Base-by-base conservation (phyloP, 2,329 filamentous ascomycete species). In the Aureobasidium vineae region DNA sequence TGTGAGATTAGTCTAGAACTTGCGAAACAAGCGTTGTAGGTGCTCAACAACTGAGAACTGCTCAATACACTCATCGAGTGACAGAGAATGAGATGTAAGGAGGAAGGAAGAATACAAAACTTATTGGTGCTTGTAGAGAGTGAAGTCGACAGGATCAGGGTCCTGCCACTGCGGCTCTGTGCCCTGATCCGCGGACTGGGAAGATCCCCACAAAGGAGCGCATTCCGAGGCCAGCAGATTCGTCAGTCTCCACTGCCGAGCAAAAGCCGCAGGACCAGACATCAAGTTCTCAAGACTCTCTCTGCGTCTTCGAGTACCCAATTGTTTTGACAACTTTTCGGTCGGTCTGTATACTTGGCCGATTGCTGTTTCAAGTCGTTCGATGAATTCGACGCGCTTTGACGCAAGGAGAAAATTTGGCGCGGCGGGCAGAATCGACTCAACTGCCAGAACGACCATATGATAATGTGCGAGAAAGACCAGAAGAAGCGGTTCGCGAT, bases 371-470 rank as follows among this genome's bases (percentile, higher is more conserved):
- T 56, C 61, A 23, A 63, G 43, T 50, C 33, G 47, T 53, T 65
- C 63, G 31, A 66, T 57, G 33, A 40, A 41, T 8, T 66, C 63
- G 4, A 59, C 63, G 26, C 63, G 40, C 33, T 59, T 59, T 33
- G 41, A 28, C 5, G 43, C 21, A n/a, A 53, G 52, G 21, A 59
- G 19, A 49, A 40, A 31, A 16, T 59, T 59, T 21, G 41, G 16
- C 33, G 63, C 31, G 53, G 63, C 52, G 6, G 63, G 63, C 5
- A 66, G 23, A 33, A 49, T 56, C 21, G 63, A 31, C 33, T 66
- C 63, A 28, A 66, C 45, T 49, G 52, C 63, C 16, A 66, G 16
- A 41, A 41, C 43, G 31, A 66, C 63, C 63, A 66, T 66, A 36
- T 66, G 41, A 21, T 59, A 66, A 33, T 66, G 63, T 31, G 63